Evolutionary conservation across 83 land plant genomes (phyloP).

Genomic region (Thuja plicata): DNA sequence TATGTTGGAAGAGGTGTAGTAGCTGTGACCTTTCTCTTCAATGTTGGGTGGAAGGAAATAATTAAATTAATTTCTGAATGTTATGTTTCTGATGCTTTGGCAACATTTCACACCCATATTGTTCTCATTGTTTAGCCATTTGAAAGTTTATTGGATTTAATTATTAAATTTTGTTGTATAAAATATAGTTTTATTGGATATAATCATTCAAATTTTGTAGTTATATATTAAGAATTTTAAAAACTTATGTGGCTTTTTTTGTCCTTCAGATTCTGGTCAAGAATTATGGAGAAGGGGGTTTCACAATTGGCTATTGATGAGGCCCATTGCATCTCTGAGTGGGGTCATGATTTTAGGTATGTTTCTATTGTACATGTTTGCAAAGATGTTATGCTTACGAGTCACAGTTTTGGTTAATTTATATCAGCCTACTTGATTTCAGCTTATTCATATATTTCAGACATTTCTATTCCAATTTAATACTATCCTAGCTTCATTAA

Average conservation of each 20-base stretch:
- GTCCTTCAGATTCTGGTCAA: constrained; percentile 64
- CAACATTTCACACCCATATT: background rate
- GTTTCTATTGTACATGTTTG: background rate
- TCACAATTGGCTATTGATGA: constrained; percentile 84
- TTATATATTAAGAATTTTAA: background rate
- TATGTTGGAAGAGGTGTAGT: background rate
- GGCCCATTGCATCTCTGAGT: constrained; percentile 91
- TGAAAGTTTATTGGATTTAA: background rate
- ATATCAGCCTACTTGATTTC: background rate
- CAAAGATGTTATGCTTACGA: background rate
- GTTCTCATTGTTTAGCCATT: background rate
- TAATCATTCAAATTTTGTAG: background rate
- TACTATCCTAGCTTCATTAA: background rate
- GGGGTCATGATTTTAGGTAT: constrained; percentile 94
- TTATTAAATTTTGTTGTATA: background rate
- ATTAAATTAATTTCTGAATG: background rate
- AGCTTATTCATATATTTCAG: background rate
- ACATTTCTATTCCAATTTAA: background rate
- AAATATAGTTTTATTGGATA: background rate
- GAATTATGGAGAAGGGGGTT: constrained; percentile 54
- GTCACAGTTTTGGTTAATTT: background rate
- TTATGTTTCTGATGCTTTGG: background rate
- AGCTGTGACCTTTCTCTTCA: background rate
- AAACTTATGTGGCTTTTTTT: background rate
- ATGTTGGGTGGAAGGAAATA: background rate